Percentiles rank a stretch among this genome's conserved stretches.
Evolutionary conservation across 2,329 filamentous ascomycete genomes (phyloP).

Genomic region (Neofusicoccum kwambonambiense): DNA sequence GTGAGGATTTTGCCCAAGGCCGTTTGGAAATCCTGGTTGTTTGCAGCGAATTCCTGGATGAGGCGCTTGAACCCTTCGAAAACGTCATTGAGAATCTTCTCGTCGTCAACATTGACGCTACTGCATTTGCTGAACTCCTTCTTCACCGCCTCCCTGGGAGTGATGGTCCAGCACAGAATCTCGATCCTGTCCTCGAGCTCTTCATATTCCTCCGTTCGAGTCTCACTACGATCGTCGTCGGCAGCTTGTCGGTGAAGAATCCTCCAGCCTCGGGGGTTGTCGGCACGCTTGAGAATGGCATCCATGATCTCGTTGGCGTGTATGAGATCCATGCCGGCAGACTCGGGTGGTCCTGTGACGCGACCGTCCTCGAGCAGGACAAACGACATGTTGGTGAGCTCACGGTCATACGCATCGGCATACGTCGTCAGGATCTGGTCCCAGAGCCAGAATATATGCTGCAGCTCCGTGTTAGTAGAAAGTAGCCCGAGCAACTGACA

Average conservation of each 20-base stretch:
- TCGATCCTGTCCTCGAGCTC: constrained; percentile 23
- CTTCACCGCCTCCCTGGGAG: constrained; percentile 28
- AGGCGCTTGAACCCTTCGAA: constrained; percentile 30
- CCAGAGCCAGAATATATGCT: constrained; percentile 41
- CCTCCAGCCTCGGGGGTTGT: too few relatives aligned
- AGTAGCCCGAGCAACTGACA: background rate
- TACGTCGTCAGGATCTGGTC: constrained; percentile 29
- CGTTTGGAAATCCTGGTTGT: constrained; percentile 29
- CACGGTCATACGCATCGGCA: too few relatives aligned
- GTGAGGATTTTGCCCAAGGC: constrained; percentile 31
- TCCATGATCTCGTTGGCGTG: too few relatives aligned
- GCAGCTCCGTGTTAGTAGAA: background rate
- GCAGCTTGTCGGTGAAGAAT: too few relatives aligned
- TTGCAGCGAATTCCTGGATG: constrained; percentile 27
- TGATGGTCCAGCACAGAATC: constrained; percentile 31
- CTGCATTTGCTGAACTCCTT: constrained; percentile 25
- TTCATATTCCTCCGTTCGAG: background rate
- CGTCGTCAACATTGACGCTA: background rate
- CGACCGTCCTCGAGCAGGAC: too few relatives aligned
- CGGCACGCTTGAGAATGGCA: too few relatives aligned
- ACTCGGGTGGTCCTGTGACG: too few relatives aligned
- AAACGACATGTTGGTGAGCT: too few relatives aligned
- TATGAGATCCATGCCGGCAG: too few relatives aligned
- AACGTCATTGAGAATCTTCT: constrained; percentile 24
- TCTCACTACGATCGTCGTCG: background rate